These are phyloP conservation scores for Sugiyamaella qingdaonensis DNA, from an alignment of 805 yeast species.

Conservation along the genomic window DNA sequence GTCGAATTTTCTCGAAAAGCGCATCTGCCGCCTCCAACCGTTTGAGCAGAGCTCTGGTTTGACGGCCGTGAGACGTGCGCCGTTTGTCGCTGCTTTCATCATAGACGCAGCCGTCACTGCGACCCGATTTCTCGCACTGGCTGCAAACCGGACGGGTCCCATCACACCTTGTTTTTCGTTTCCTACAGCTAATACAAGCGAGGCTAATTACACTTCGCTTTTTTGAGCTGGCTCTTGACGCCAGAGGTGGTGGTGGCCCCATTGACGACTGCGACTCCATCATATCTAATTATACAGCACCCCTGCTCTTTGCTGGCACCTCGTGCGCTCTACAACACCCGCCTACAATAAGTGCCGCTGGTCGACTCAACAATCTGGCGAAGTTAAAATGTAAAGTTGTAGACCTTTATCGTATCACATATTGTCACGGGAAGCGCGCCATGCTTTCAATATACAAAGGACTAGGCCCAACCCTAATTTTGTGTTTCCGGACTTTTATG, in stretches of 20 bases:
- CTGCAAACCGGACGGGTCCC: conserved; percentile 17
- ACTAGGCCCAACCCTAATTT: not conserved
- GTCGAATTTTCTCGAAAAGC: conserved; percentile 10
- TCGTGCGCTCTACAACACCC: no score
- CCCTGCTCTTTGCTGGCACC: no score
- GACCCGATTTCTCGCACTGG: conserved; percentile 12
- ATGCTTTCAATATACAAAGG: not conserved
- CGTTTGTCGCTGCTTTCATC: conserved; percentile 17
- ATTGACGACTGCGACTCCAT: not conserved
- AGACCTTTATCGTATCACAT: not conserved
- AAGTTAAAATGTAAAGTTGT: no score
- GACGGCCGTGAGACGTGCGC: conserved; percentile 13
- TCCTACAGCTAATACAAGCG: conserved; percentile 16
- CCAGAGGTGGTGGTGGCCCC: not conserved
- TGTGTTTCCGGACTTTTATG: not conserved
- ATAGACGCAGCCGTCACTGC: conserved; percentile 11
- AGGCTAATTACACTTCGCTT: conserved; percentile 8
- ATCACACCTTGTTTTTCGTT: conserved; percentile 18
- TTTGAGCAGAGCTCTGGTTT: conserved; percentile 11
- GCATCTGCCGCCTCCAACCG: conserved; percentile 10
- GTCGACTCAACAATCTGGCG: no score
- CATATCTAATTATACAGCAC: not conserved
- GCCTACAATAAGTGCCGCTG: no score
- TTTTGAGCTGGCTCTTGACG: not conserved
- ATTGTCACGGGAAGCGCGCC: conserved; percentile 1